Evolutionary conservation across 2,329 filamentous ascomycete species (phyloP), one percentile per base, ranked within the genome.

Genomic region (Ophiosphaerella narmari): DNA sequence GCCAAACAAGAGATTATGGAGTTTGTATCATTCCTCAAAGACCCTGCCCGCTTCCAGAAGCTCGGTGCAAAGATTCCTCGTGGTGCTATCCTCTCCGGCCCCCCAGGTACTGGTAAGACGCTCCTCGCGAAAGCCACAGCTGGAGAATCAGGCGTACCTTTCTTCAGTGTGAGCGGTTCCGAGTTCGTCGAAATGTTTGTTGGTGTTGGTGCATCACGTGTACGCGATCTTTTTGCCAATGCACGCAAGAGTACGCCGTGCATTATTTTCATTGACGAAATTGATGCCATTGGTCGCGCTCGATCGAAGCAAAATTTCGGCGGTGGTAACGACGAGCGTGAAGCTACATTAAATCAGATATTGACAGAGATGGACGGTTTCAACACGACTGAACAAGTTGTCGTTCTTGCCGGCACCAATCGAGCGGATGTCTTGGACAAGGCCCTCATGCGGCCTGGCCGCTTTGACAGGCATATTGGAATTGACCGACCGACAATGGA

Each of bases 151-250:
- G 88, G 89, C 37, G 94, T 99, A 29, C 94, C 94, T 0, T 99
- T 99, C 82, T 99, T 92, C 82, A 96, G 90, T 67, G 94, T 99
- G 65, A 97, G 91, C 74, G 94, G 94, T 71, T 99, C 94, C 41
- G 94, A 99, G 73, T 99, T 99, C 70, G 93, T 99, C 29, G 94
- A 99, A 77, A 99, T 99, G 93, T 99, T 99, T 71, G 94, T 99
- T 43, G 94, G 94, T 84, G 94, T 99, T 52, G 94, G 94, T 75
- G 90, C 94, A 16, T 97, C 93, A 26, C 86, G 94, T 75, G 94
- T 99, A 43, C 86, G 94, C 65, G 94, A 99, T 74, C 79, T 99
- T 44, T 99, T 99, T 68, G 87, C 91, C 49, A 96, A 90, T 63
- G 94, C 94, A 14, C 86, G 94, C 50, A 97, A 97, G 80, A 96